These are phyloP conservation scores for Malus hybrid DNA, from an alignment of 331 rosid species.

Conservation along the genomic window DNA sequence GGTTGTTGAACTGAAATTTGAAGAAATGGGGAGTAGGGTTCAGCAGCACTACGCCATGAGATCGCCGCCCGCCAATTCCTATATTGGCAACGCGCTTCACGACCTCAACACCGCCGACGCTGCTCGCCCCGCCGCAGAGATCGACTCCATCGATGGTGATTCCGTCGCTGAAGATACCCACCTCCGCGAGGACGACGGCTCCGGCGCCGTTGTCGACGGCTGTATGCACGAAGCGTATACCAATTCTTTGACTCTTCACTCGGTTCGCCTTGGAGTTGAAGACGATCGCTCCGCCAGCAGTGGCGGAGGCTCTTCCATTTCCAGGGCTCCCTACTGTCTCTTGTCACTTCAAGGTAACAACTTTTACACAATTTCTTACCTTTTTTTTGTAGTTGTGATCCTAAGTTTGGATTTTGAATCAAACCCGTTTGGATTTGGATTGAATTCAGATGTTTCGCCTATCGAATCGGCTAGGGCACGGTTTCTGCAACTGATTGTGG, in stretches of 20 bases:
- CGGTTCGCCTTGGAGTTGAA: slow-evolving; percentile 48
- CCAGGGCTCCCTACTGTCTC: slow-evolving; percentile 46
- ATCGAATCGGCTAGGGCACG: slow-evolving; percentile 79
- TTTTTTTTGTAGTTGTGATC: not conserved
- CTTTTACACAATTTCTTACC: not conserved
- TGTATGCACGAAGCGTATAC: slow-evolving; percentile 67
- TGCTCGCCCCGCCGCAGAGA: slow-evolving; percentile 40
- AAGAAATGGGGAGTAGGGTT: slow-evolving; percentile 68
- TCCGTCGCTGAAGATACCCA: slow-evolving; percentile 32
- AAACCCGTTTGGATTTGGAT: slow-evolving; percentile 8
- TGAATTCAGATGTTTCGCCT: slow-evolving; percentile 63
- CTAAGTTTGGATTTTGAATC: slow-evolving; percentile 9
- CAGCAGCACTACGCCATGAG: slow-evolving; percentile 89
- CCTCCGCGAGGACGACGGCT: slow-evolving; percentile 45
- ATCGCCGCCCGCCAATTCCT: slow-evolving; percentile 50
- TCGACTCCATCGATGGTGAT: slow-evolving; percentile 45
- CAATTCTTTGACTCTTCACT: slow-evolving; percentile 58
- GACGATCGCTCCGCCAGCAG: slow-evolving; percentile 75
- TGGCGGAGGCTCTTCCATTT: slow-evolving; percentile 28
- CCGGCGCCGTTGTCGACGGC: slow-evolving; percentile 63
- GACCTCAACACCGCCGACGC: slow-evolving; percentile 69
- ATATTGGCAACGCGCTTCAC: slow-evolving; percentile 73
- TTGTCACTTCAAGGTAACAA: slow-evolving; percentile 52
- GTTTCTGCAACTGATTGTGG: slow-evolving; percentile 77
- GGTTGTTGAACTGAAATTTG: not conserved